Base-by-base conservation (phyloP, 2,329 filamentous ascomycete genomes). In the Monosporascus sp. region DNA sequence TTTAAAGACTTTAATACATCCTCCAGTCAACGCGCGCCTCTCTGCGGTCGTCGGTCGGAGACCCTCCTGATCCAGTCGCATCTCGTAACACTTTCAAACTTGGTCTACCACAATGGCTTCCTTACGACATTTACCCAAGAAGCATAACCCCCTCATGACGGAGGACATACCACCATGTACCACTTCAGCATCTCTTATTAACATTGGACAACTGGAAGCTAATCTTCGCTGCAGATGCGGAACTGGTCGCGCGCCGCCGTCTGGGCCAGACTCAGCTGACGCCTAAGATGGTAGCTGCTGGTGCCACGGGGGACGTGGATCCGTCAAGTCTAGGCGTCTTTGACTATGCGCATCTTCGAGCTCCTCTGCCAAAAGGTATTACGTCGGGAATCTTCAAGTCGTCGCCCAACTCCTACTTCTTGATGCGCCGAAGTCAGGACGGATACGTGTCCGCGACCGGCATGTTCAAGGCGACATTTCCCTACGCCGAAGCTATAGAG, bases 271-370 rank as follows among this genome's bases (percentile, higher is more conserved):
- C 94, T 24, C 89, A 95, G 72, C 81, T 99, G 59, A 86, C 87
- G 9, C 85, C 92, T 50, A 94, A 91, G 75, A 85, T 91, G 65
- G 85, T 86, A 36, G 85, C 88, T 62, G 76, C 86, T n/a, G 84
- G 83, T 55, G 83, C 83, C 9, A 81, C 82, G 40, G 87, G 85
- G 70, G 86, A 90, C 59, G 83, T 85, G 53, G 90, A 90, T 69
- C 78, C 84, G 47, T 80, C 87, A 61, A 85, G 87, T 61, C 78
- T 94, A 56, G 91, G 90, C 50, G 84, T 87, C 47, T 96, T 99
- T 69, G 94, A 97, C 73, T 99, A 99, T 72, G 93, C 92, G 60
- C 94, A 99, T 70, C 80, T 99, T 49, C 88, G 93, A 66, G 93
- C 92, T 56, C 93, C 94, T 16, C 76, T 99, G 47, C 94, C 94